Conservation (phyloP, 2,329 filamentous ascomycete species). For the Hymenoscyphus repandus region DNA sequence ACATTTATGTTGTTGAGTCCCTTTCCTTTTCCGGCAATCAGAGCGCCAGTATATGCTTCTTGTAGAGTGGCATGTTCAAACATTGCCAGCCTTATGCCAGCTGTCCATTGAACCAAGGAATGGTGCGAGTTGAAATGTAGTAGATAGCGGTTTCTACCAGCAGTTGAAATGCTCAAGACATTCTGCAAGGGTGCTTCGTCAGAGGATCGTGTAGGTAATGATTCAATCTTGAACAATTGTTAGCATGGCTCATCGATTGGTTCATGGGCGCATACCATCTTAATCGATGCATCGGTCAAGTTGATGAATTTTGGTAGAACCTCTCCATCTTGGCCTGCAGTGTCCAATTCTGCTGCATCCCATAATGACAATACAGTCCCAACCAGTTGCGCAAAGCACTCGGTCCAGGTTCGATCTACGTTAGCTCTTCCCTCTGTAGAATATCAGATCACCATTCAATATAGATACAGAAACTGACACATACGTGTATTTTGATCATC, state of each 20-base stretch:
- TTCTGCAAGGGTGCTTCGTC: conserved; percentile 83
- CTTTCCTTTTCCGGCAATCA: conserved; percentile 94
- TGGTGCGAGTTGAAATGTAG: conserved; percentile 95
- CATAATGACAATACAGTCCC: conserved; percentile 92
- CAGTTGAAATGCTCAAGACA: conserved; percentile 91
- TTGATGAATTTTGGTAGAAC: conserved; percentile 93
- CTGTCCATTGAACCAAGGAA: conserved; percentile 92
- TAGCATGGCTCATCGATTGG: not conserved
- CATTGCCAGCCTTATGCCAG: conserved; percentile 87
- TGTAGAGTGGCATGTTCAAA: conserved; percentile 90
- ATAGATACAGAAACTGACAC: conserved; percentile 34
- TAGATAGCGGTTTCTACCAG: conserved; percentile 90
- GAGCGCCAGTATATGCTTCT: conserved; percentile 91
- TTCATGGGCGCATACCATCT: conserved; percentile 64
- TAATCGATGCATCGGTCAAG: conserved; percentile 92
- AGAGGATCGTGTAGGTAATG: conserved; percentile 73
- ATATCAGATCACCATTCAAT: conserved; percentile 28
- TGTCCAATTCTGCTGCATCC: conserved; percentile 90
- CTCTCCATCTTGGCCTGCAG: conserved; percentile 76
- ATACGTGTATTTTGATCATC: conserved; percentile 89
- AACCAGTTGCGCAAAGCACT: conserved; percentile 95
- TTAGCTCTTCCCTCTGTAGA: conserved; percentile 76
- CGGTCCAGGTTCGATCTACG: conserved; percentile 82
- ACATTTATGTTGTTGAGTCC: conserved; percentile 80
- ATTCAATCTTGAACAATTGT: conserved; percentile 63